Evolutionary conservation across 2,329 filamentous ascomycete species (phyloP), one percentile per base, ranked within the genome.

Genomic region (Delphinella strobiligena): DNA sequence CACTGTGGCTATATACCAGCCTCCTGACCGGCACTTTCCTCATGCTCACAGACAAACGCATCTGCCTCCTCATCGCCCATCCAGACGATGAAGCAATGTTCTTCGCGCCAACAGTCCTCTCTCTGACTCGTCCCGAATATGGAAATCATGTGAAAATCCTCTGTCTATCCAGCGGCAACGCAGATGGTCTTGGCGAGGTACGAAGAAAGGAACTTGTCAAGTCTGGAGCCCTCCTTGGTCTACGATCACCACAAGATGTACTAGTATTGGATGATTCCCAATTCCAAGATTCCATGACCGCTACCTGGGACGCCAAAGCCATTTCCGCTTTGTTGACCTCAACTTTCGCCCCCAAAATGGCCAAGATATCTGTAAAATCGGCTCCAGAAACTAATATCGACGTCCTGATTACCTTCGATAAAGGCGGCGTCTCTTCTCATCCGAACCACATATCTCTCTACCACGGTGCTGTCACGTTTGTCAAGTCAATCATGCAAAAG

Each of bases 21-120:
- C 62, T 63, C 43, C 55, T 68, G 44, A 61, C 54, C 46, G 47
- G 46, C 16, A 59, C 70, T 22, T 74, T 84, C 50, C 82, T 85
- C 3, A 72, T 66, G 33, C 67, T 95, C 47, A 70, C 69, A 51
- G 81, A 85, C 66, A 93, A 93, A 71, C 78, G 84, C 54, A 86
- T 98, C 55, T 82, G 84, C 58, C 74, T 98, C 39, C 70, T 98
- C 40, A 96, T 98, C 54, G 91, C 91, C 16, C 91, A 98, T 64
- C 91, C 91, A 0, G 91, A 98, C 62, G 91, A 98, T 55, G 91
- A 98, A 67, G 91, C 89, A 60, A 98, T 98, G 91, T 98, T 98
- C 71, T 98, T 98, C 63, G 78, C 87, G 47, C 91, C 91, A 0
- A 83, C 86, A 1, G 70, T 96, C 11, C 71, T 93, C 51, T 78